Conservation (phyloP, 2,329 filamentous ascomycete species). For the Talaromyces sp. region DNA sequence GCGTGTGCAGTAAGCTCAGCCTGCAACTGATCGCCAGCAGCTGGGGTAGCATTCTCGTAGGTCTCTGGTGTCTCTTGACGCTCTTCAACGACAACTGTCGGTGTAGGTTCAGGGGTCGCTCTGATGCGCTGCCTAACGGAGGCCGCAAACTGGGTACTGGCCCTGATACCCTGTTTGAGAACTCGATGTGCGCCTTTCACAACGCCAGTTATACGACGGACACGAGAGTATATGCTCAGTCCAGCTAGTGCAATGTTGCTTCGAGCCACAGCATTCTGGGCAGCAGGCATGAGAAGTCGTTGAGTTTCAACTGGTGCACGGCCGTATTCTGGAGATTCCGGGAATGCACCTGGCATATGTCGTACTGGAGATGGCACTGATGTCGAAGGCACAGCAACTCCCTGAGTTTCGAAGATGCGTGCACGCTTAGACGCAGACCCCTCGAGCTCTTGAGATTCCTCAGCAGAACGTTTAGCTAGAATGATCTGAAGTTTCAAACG, state of each 20-base stretch:
- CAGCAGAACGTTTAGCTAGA: background rate
- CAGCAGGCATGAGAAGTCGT: background rate
- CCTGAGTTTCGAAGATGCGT: background rate
- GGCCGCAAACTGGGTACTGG: background rate
- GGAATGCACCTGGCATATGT: conserved; percentile 8
- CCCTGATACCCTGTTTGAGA: conserved; percentile 3
- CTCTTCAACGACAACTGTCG: background rate
- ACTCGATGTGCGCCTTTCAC: conserved; percentile 5
- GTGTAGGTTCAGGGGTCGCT: background rate
- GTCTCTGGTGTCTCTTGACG: background rate
- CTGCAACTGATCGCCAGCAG: conserved; percentile 7
- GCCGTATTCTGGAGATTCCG: background rate
- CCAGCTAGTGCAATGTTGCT: background rate
- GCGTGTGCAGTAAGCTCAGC: conserved; percentile 3
- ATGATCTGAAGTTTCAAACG: background rate
- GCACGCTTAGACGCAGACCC: background rate
- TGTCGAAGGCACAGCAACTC: background rate
- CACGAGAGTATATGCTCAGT: background rate
- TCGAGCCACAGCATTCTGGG: background rate
- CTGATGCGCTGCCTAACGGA: background rate
- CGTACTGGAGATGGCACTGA: background rate
- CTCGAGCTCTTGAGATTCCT: background rate
- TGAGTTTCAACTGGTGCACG: background rate
- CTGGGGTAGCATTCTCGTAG: background rate
- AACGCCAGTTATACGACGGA: conserved; percentile 2